Evolutionary conservation across 805 yeast species (phyloP).

Genomic region (Jamesozyma lodderae): DNA sequence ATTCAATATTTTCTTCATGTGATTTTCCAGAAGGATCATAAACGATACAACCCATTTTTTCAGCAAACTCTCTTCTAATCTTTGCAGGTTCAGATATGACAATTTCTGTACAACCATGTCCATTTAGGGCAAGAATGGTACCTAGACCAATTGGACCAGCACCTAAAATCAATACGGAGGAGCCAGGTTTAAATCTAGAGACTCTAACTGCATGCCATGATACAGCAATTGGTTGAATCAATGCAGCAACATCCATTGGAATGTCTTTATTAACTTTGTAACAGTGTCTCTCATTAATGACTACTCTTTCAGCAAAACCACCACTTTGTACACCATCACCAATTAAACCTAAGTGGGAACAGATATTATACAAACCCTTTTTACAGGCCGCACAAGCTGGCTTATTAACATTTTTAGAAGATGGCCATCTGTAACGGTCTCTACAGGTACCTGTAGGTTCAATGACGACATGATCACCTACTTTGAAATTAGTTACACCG

Average conservation of each 20-base stretch:
- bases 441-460: constrained; percentile 55
- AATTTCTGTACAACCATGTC: constrained; percentile 41
- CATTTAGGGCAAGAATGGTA: constrained; percentile 47
- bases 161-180: constrained; percentile 44
- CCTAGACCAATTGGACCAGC: constrained; percentile 60
- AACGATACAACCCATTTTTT: constrained; percentile 38
- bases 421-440: constrained; percentile 36
- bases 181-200: constrained; percentile 38
- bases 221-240: constrained; percentile 51
- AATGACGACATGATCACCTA: constrained; percentile 53
- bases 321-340: constrained; percentile 55
- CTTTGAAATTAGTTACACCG: constrained; percentile 34
- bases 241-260: constrained; percentile 47
- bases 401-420: constrained; percentile 23
- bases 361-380: constrained; percentile 44
- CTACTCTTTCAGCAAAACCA: constrained; percentile 43
- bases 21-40: constrained; percentile 40
- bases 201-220: constrained; percentile 48
- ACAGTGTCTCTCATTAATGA: constrained; percentile 34
- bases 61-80: constrained; percentile 44
- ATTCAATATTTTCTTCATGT: constrained; percentile 31
- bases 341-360: constrained; percentile 38
- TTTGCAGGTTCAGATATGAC: constrained; percentile 46
- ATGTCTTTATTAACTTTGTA: constrained; percentile 35
- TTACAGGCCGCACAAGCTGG: constrained; percentile 41